Conservation (phyloP, 306 rosid genomes). For the Ziziphus jujuba region DNA sequence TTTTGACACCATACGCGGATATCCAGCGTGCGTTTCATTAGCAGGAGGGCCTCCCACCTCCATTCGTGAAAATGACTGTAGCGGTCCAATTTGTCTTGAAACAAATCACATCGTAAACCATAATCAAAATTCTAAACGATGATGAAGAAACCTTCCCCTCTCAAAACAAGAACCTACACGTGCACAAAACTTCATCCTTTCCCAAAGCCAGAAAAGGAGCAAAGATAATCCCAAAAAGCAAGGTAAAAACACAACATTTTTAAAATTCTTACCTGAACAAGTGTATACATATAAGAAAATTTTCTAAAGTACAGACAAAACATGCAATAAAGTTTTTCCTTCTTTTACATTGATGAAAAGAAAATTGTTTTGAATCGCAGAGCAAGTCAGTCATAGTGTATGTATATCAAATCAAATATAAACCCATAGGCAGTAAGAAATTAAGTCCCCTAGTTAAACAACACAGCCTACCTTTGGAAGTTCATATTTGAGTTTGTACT, state of each 20-base stretch:
- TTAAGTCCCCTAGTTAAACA: neutral
- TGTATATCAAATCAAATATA: neutral
- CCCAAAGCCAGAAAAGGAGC: neutral
- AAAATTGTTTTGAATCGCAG: too few relatives aligned
- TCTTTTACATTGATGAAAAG: too few relatives aligned
- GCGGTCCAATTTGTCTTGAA: constrained; percentile 69
- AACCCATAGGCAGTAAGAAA: neutral
- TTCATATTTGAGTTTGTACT: constrained; percentile 46
- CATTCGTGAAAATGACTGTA: constrained; percentile 59
- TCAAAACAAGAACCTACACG: neutral
- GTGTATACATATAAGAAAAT: too few relatives aligned
- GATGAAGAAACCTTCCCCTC: neutral
- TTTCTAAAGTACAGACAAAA: too few relatives aligned
- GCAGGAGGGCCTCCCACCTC: constrained; percentile 71
- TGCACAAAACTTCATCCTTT: neutral
- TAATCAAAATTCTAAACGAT: neutral
- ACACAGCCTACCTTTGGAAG: constrained; percentile 60
- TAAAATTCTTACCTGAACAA: too few relatives aligned
- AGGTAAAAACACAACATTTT: too few relatives aligned
- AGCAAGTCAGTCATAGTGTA: too few relatives aligned
- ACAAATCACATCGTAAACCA: constrained; percentile 6
- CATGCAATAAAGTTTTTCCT: too few relatives aligned
- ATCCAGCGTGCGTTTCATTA: constrained; percentile 59
- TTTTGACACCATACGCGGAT: constrained; percentile 54
- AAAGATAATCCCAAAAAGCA: neutral